Evolutionary conservation across 2,329 filamentous ascomycete species (phyloP).

Genomic region (Xylaria sp.): DNA sequence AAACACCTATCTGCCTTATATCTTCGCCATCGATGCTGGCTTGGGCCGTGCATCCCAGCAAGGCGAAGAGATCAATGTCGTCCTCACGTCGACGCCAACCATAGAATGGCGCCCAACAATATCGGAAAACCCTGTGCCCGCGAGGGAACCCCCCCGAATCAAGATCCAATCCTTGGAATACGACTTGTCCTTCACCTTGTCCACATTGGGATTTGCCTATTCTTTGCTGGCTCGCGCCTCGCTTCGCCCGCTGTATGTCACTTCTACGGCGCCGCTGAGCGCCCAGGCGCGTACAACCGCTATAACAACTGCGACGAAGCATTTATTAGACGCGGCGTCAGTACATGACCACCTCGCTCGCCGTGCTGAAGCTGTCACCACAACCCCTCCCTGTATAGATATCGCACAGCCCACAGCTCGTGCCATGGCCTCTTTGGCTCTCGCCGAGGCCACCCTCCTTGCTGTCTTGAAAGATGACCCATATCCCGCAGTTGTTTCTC

Average conservation of each 20-base stretch:
- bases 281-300: constrained; percentile 74
- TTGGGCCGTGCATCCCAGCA: constrained; percentile 64
- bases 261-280: constrained; percentile 67
- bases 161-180: constrained; percentile 80
- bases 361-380: constrained; percentile 59
- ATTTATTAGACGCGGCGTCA: constrained; percentile 80
- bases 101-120: constrained; percentile 89
- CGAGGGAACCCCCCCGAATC: constrained; percentile 72
- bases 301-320: constrained; percentile 78
- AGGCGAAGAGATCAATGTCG: constrained; percentile 73
- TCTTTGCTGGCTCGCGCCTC: constrained; percentile 76
- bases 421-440: constrained; percentile 71
- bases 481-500: constrained; percentile 83
- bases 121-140: constrained; percentile 69
- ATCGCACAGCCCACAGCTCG: constrained; percentile 63
- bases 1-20: constrained; percentile 83
- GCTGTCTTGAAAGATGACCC: constrained; percentile 95
- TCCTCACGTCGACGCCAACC: constrained; percentile 67
- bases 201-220: constrained; percentile 79
- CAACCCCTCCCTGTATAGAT: constrained; percentile 61
- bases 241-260: constrained; percentile 77
- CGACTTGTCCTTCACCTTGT: constrained; percentile 82
- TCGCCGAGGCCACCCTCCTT: constrained; percentile 89
- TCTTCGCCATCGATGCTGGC: constrained; percentile 79
- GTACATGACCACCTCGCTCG: constrained; percentile 77